Evolutionary conservation across 148 eudicot species (phyloP).

Genomic region (Rhododendron ovatum): DNA sequence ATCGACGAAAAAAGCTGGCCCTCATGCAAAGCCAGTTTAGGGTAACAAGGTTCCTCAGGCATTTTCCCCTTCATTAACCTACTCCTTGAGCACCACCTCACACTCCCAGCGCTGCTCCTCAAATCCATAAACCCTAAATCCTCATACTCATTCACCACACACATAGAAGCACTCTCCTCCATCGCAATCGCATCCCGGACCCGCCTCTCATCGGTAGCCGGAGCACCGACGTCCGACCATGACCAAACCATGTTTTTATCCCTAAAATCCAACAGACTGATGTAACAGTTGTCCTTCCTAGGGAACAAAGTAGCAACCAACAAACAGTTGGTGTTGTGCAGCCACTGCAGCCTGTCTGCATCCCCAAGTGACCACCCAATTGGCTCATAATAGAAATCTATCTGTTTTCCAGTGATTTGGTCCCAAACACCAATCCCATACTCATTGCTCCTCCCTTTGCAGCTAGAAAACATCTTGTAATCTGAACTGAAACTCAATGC

Average conservation of each 20-base stretch:
- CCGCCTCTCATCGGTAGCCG: constrained; percentile 48
- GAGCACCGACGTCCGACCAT: constrained; percentile 66
- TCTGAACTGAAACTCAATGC: constrained; percentile 49
- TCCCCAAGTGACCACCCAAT: constrained; percentile 81
- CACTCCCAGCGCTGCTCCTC: constrained; percentile 44
- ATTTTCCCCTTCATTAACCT: constrained; percentile 55
- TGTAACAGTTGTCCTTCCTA: constrained; percentile 79
- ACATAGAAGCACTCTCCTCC: constrained; percentile 56
- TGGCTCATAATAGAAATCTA: constrained; percentile 85
- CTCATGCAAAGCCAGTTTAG: constrained; percentile 67
- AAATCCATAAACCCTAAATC: constrained; percentile 86
- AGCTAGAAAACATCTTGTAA: constrained; percentile 60
- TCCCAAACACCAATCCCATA: constrained; percentile 94
- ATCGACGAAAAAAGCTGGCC: constrained; percentile 78
- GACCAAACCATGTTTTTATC: constrained; percentile 71
- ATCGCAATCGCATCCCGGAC: constrained; percentile 83
- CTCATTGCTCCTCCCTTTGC: constrained; percentile 84
- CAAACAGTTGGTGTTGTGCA: constrained; percentile 52
- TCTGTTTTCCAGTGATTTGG: constrained; percentile 66
- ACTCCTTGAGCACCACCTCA: constrained; percentile 83
- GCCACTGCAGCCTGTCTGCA: constrained; percentile 83
- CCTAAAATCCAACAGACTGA: constrained; percentile 74
- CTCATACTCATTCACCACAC: constrained; percentile 85
- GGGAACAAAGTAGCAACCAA: constrained; percentile 81
- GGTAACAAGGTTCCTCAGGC: constrained; percentile 80